Evolutionary conservation across 176 grass and related monocot genomes (phyloP), one percentile per base, ranked within the genome.

Genomic region (Elaeis guineensis): DNA sequence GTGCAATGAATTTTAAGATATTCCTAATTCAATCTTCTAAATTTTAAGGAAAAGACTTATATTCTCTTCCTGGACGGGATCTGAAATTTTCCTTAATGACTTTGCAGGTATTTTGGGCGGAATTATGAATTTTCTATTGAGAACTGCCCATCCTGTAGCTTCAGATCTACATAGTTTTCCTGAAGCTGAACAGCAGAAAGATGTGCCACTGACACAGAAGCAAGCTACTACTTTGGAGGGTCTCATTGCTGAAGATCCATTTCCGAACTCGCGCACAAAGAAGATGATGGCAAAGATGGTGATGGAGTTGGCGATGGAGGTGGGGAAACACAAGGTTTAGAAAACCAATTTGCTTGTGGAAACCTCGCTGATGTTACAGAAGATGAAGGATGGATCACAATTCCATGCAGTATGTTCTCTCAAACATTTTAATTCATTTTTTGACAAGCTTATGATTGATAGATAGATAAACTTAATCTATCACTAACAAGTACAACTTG

Each of bases 121-220:
- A 16, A 50, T 69, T 0, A 90, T 90, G 87, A 90, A 83, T 77
- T 86, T 90, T 80, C 82, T 90, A 59, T 77, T 86, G 59, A 79
- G 87, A 48, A 65, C 72, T 19, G 35, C 68, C 14, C 79, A 82
- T 64, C 76, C 79, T 48, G 67, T 55, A 23, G 48, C 18, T 17
- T 54, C 75, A 0, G 82, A 80, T 59, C 51, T 61, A 19, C 69
- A 72, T 5, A 73, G 64, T 62, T 61, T 73, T 28, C 59, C 64
- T n/a, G 82, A 90, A 55, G 19, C 62, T 59, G 57, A 66, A 44
- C 68, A 48, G 16, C 44, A 39, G 8, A 73, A 32, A 53, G 51
- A 58, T 61, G 21, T 25, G 6, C 21, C 30, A 19, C 15, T 17
- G 5, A 53, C 17, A 18, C 62, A 49, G 17, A 71, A 51, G 51